Evolutionary conservation across 768 basidiomycete genomes (phyloP).

Genomic region (Termitomyces sp.): DNA sequence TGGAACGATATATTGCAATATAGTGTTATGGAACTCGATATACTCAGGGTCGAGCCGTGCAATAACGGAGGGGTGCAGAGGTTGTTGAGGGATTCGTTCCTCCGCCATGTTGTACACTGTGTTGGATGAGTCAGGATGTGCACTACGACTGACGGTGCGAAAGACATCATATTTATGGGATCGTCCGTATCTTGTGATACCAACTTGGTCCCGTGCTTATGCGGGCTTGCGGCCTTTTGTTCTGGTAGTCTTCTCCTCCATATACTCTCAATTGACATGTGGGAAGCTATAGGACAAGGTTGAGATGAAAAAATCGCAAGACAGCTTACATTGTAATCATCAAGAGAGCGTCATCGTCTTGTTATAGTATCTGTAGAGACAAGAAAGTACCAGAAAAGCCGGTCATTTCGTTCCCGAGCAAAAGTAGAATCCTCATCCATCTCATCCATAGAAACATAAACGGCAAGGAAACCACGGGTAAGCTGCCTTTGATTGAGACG

Average conservation of each 20-base stretch:
- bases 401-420: not conserved
- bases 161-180: not conserved
- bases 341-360: not conserved
- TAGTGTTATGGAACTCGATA: conserved; percentile 49
- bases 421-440: not conserved
- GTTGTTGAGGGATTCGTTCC: conserved; percentile 25
- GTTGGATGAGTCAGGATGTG: not conserved
- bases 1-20: conserved; percentile 38
- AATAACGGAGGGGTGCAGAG: conserved; percentile 59
- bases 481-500: too few species aligned
- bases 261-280: not conserved
- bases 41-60: conserved; percentile 62
- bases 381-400: not conserved
- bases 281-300: not conserved
- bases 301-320: not conserved
- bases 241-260: not conserved
- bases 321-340: not conserved
- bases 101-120: not conserved
- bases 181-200: not conserved
- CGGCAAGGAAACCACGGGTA: not conserved
- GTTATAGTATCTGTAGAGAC: not conserved
- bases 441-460: not conserved
- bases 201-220: not conserved
- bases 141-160: not conserved
- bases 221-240: not conserved